Percentiles rank a stretch among this genome's conserved stretches.
These are phyloP conservation scores for Haberlea rhodopensis DNA, from an alignment of 257 asterid species.

Conservation along the genomic window DNA sequence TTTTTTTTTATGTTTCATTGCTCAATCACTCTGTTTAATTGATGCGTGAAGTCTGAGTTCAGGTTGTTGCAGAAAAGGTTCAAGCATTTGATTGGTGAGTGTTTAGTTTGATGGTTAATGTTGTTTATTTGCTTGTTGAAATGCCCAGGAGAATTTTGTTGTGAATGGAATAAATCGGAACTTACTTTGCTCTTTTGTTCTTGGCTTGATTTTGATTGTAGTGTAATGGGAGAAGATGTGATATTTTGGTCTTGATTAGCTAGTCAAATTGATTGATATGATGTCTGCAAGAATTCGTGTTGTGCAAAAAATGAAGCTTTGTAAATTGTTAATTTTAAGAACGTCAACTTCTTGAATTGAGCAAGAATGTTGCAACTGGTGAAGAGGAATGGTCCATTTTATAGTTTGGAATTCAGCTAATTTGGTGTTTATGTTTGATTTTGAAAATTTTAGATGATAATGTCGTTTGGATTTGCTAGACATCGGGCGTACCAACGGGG, in stretches of 20 bases:
- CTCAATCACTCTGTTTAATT: conserved; percentile 12
- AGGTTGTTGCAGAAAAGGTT: not conserved
- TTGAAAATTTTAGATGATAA: not conserved
- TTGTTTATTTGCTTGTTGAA: conserved; percentile 29
- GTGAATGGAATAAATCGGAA: conserved; percentile 3
- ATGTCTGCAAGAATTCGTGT: not conserved
- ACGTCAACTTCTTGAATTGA: too few relatives aligned
- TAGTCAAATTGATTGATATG: conserved; percentile 4
- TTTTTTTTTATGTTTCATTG: not conserved
- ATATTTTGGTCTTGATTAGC: conserved; percentile 15
- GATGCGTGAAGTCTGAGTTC: conserved; percentile 5
- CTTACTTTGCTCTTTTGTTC: not conserved
- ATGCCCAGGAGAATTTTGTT: conserved; percentile 28
- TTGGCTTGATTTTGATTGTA: not conserved
- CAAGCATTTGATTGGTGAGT: conserved; percentile 1
- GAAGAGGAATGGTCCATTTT: not conserved
- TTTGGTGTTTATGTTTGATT: not conserved
- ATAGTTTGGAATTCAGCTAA: conserved; percentile 3
- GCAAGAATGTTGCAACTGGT: not conserved
- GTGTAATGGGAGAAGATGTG: conserved; percentile 13
- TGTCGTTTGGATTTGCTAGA: not conserved
- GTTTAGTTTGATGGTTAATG: not conserved
- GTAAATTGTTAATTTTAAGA: too few relatives aligned
- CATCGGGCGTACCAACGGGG: not conserved
- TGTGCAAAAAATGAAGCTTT: not conserved